These are phyloP conservation scores for Leccinum incarnatum DNA, from an alignment of 768 basidiomycete species.

Conservation along the genomic window DNA sequence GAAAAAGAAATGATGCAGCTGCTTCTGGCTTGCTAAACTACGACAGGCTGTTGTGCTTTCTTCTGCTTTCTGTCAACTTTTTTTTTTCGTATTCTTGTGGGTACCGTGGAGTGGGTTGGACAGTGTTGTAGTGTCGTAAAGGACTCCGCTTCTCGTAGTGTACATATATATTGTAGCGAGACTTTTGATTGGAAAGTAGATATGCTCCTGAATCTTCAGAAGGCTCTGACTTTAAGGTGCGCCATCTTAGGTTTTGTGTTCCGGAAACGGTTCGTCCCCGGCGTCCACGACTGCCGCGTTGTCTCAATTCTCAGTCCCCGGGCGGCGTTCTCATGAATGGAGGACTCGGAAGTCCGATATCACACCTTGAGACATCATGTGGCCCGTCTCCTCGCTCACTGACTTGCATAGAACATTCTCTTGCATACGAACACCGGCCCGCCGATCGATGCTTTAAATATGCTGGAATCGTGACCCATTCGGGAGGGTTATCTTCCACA, in stretches of 20 bases:
- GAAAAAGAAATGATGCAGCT: conserved; percentile 7
- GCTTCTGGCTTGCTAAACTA: not conserved
- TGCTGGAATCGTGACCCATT: not conserved
- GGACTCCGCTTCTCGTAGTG: not conserved
- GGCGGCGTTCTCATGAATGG: not conserved
- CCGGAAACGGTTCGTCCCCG: too few relatives aligned
- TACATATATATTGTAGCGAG: not conserved
- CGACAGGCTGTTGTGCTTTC: not conserved
- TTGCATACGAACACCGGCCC: not conserved
- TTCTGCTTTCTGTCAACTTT: not conserved
- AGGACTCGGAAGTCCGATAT: not conserved
- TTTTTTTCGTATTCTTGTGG: not conserved
- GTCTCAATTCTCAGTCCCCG: not conserved
- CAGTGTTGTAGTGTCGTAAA: not conserved
- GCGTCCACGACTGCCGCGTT: too few relatives aligned
- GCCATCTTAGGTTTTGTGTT: not conserved
- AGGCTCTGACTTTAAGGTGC: too few relatives aligned
- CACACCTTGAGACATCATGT: not conserved
- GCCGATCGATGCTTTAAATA: conserved; percentile 8
- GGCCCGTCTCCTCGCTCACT: not conserved
- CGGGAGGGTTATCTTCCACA: not conserved
- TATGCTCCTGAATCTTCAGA: not conserved
- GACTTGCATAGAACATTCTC: not conserved
- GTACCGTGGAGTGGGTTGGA: not conserved
- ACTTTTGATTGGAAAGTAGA: not conserved